A percentile compares a stretch with the other conserved stretches of the same genome.
phyloP scores from a whole-genome alignment of 495 filamentous ascomycete species.

The Neurospora terricola region DNA sequence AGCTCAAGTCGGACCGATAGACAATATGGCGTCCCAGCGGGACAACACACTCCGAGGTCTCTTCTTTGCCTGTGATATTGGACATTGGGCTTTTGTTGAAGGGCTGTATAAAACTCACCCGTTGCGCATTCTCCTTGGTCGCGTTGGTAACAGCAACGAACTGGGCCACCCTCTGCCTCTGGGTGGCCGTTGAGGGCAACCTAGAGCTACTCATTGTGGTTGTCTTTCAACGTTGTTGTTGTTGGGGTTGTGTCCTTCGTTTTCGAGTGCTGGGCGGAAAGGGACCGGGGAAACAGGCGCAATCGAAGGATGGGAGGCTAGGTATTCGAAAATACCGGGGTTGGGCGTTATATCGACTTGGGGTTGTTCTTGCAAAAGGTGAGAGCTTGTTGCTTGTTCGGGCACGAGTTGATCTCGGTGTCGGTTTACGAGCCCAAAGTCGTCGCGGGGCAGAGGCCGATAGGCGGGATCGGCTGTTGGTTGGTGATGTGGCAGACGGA shows the following conservation, averaged over 20 bases:
- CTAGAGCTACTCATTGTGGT: neutral
- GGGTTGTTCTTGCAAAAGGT: neutral
- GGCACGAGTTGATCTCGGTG: neutral
- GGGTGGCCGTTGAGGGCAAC: constrained; percentile 23
- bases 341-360: neutral
- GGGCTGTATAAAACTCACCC: constrained; percentile 31
- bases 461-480: neutral
- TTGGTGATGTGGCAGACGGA: neutral
- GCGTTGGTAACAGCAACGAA: constrained; percentile 46
- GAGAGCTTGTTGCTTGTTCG: neutral
- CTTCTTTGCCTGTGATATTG: neutral
- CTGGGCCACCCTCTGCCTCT: constrained; percentile 41
- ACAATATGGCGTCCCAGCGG: neutral
- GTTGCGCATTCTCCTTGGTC: constrained; percentile 39
- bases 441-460: neutral
- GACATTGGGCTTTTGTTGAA: neutral
- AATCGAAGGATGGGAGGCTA: neutral
- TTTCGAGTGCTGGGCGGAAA: neutral
- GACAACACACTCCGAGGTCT: neutral
- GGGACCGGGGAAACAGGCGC: neutral
- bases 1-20: constrained; percentile 14
- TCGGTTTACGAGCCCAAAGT: neutral
- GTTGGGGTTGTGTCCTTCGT: neutral
- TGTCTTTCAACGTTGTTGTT: neutral
- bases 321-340: neutral